phyloP scores from a whole-genome alignment of 768 basidiomycete species.

The Leucosporidium scottii region DNA sequence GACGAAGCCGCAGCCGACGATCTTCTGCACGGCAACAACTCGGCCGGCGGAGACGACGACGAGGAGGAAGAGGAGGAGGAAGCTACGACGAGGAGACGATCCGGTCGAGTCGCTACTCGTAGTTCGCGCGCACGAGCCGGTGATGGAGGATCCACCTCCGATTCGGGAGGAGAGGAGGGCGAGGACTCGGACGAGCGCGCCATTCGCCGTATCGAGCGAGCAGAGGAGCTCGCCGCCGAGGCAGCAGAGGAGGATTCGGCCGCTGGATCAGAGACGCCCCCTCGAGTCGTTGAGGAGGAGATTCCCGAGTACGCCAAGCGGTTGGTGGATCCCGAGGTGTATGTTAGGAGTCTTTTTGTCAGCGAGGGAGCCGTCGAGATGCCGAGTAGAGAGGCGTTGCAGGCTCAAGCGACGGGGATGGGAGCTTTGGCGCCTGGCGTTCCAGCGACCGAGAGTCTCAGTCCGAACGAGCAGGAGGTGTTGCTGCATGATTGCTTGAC shows the following conservation, averaged over 20 bases:
- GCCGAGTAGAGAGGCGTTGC: neutral
- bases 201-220: neutral
- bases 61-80: constrained; percentile 4
- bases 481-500: constrained; percentile 35
- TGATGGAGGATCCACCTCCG: neutral
- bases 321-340: constrained; percentile 29
- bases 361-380: constrained; percentile 23
- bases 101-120: constrained; percentile 5
- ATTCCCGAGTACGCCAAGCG: constrained; percentile 25
- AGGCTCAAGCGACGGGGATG: neutral
- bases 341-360: constrained; percentile 23
- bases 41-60: neutral
- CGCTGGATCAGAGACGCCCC: neutral
- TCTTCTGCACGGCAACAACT: neutral
- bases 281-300: constrained; percentile 8
- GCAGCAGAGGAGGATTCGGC: neutral
- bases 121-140: neutral
- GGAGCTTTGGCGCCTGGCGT: neutral
- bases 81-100: neutral
- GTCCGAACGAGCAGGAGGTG: constrained; percentile 35
- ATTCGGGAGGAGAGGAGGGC: neutral
- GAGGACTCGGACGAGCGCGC: neutral
- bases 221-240: neutral
- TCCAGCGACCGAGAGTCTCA: constrained; percentile 4
- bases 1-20: neutral